phyloP scores from a whole-genome alignment of 495 filamentous ascomycete genomes.

The Hypoxylon rickii region DNA sequence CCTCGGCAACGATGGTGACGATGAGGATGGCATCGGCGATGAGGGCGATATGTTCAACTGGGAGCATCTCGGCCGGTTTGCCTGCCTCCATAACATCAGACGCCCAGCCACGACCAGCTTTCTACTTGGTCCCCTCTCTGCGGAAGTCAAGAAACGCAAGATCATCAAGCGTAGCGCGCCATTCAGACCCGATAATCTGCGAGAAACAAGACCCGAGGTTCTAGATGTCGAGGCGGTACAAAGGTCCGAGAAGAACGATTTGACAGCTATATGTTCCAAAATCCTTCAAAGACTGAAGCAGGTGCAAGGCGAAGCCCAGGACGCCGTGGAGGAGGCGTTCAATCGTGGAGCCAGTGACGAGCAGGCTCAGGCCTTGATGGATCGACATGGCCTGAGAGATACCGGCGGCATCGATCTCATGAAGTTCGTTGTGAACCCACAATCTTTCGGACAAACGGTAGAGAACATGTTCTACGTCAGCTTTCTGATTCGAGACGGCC shows the following conservation, averaged over 20 bases:
- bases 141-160: slow-evolving; percentile 79
- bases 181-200: slow-evolving; percentile 64
- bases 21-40: slow-evolving; percentile 63
- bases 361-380: slow-evolving; percentile 48
- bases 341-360: slow-evolving; percentile 33
- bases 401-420: slow-evolving; percentile 75
- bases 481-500: slow-evolving; percentile 90
- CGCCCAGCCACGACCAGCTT: slow-evolving; percentile 82
- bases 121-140: slow-evolving; percentile 84
- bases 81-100: slow-evolving; percentile 70
- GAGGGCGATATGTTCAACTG: slow-evolving; percentile 84
- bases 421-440: slow-evolving; percentile 84
- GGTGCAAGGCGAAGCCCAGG: slow-evolving; percentile 47
- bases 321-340: slow-evolving; percentile 45
- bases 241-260: slow-evolving; percentile 70
- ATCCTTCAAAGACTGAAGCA: slow-evolving; percentile 57
- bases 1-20: slow-evolving; percentile 44
- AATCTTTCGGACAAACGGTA: slow-evolving; percentile 90
- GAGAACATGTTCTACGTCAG: slow-evolving; percentile 98
- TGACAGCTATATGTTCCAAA: slow-evolving; percentile 69
- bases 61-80: slow-evolving; percentile 78
- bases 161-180: slow-evolving; percentile 66
- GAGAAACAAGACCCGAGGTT: slow-evolving; percentile 73
- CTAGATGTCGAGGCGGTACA: slow-evolving; percentile 72
- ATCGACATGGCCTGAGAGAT: slow-evolving; percentile 58